Evolutionary conservation across 108 stramenopile species (phyloP), one percentile per base, ranked within the genome.

Genomic region (Cyclotella atomus): DNA sequence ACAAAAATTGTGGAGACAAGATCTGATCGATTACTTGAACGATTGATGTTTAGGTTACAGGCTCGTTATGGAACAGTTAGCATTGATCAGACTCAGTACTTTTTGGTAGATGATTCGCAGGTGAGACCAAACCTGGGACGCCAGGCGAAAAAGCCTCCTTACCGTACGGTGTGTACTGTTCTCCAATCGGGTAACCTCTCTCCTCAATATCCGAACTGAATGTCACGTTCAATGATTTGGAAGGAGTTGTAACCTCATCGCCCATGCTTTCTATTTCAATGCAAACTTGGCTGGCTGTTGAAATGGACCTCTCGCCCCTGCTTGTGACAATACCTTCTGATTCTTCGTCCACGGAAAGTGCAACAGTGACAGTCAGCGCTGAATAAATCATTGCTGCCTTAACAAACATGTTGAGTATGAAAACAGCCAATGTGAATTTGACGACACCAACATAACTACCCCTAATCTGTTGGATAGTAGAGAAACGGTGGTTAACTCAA

Each of bases 1-100:
- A 49, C 59, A 68, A 46, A 49, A 74, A 8, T 23, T 68, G n/a
- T 86, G 85, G 85, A 76, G 81, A 70, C 49, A 77, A 49, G 70
- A 80, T 59, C 80, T 86, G 29, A 28, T 84, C 16, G 25, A 65
- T 17, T 86, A 82, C 49, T 47, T 86, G 44, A 35, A 63, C 15
- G 36, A 43, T 17, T 70, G 32, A 65, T 17, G 8, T 17, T 15
- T n/a, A 52, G 50, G 35, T 61, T 41, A 15, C 16, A 32, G 29
- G 52, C 5, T 52, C 20, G 52, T 52, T 52, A 23, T 23, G 1
- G 52, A 19, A 23, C 52, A 23, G 17, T 20, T 41, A 61, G 20
- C 35, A 41, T 61, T 61, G 20, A 38, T 61, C 2, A 41, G 41
- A 32, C 17, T 14, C 19, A 17, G 14, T 8, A 20, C 6, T 46